Evolutionary conservation across 2,329 filamentous ascomycete species (phyloP), one percentile per base, ranked within the genome.

Genomic region (Hirsutella rhossiliensis): DNA sequence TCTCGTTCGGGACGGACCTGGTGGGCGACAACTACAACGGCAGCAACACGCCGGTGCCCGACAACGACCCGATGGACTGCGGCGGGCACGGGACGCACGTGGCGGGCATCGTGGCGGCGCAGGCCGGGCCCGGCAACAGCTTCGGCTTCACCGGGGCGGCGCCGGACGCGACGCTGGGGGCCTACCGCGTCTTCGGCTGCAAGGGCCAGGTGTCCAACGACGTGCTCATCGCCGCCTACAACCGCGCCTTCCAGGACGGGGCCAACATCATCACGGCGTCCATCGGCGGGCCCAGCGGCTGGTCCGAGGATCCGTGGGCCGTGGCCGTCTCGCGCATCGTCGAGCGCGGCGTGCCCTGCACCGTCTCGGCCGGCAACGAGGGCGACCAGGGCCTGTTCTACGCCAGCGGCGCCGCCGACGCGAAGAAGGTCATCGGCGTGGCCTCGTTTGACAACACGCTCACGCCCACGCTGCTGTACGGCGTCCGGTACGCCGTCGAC

Each of bases 41-140:
- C 38, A 44, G 47, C 41, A 65, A 65, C 48, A 60, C 53, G 1
- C 66, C 67, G 9, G 47, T 59, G 0, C 71, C 73, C 1, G 72
- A 72, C 49, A 39, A 58, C 2, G 71, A 76, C 48, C 77, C 76
- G 3, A 72, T 73, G 52, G 73, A 73, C 49, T 77, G 75, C 52
- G 59, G 55, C 2, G 77, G 77, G 3, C 78, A 82, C 56, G 78
- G 78, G 28, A 78, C 73, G 1, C 76, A 79, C 56, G 74, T 79
- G 20, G 68, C 76, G 2, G 79, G 80, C 29, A 80, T 77, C 47
- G 70, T 83, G 38, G 78, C 75, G 2, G 78, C 76, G 1, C 72
- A 78, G 55, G 56, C 60, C 23, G 23, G 23, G 23, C 23, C 23
- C 23, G 23, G 23, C 39, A 67, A 78, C 53, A 57, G 63, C 0